A percentile compares a stretch with the other conserved stretches of the same genome.
phyloP scores from a whole-genome alignment of 2,329 filamentous ascomycete species.

The Penicillium sp. region DNA sequence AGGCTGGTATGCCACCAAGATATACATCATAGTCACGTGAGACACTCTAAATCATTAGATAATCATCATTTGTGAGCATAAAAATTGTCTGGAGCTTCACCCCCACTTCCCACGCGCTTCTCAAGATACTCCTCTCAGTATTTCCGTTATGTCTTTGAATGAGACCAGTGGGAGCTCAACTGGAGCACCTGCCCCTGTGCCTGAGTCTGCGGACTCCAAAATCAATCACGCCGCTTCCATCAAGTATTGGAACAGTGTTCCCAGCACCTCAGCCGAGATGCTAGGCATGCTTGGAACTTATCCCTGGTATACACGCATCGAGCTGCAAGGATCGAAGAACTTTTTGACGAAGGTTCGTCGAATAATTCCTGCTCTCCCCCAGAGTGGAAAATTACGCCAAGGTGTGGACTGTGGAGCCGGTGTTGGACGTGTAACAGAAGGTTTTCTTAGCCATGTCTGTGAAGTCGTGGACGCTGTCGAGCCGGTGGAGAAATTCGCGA shows the following conservation, averaged over 20 bases:
- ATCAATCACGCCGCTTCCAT: constrained; percentile 40
- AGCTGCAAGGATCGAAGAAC: constrained; percentile 67
- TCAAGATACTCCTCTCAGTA: not conserved
- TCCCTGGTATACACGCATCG: constrained; percentile 66
- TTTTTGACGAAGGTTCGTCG: constrained; percentile 67
- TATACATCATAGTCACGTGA: constrained; percentile 3
- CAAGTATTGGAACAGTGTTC: constrained; percentile 42
- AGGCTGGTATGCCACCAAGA: not conserved
- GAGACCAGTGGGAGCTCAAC: not conserved
- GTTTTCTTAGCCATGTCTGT: constrained; percentile 70
- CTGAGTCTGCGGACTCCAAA: constrained; percentile 15
- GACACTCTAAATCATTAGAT: not conserved
- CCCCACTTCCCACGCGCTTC: not conserved
- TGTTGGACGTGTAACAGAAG: constrained; percentile 79
- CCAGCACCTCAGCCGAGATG: constrained; percentile 45
- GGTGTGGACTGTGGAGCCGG: constrained; percentile 64
- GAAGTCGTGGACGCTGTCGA: constrained; percentile 78
- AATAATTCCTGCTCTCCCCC: constrained; percentile 18
- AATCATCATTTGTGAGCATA: constrained; percentile 3
- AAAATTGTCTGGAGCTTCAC: not conserved
- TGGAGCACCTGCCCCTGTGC: not conserved
- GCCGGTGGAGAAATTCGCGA: constrained; percentile 78
- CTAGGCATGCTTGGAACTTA: constrained; percentile 73
- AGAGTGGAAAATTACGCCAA: constrained; percentile 21
- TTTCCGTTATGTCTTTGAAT: not conserved